phyloP scores from a whole-genome alignment of 2,329 filamentous ascomycete species.

The Diaporthe longicolla region DNA sequence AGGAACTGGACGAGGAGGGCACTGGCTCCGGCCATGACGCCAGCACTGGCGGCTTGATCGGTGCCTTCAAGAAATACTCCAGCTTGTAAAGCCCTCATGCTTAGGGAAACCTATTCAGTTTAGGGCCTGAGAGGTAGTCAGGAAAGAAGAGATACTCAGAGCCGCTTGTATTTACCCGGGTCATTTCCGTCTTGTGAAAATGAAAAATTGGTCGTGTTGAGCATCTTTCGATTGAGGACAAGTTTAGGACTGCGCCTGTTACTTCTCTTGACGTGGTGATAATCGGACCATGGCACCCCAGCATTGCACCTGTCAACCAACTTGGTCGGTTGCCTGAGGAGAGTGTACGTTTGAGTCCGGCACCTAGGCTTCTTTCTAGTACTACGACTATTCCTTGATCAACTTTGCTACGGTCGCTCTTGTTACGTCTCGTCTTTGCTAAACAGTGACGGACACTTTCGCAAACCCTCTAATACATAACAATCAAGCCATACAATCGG shows the following conservation, averaged over 20 bases:
- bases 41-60: constrained; percentile 90
- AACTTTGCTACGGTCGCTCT: not conserved
- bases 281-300: not conserved
- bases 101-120: not conserved
- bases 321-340: not conserved
- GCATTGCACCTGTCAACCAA: not conserved
- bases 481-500: not conserved
- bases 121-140: not conserved
- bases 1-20: constrained; percentile 85
- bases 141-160: not conserved
- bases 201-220: not conserved
- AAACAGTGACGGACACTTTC: not conserved
- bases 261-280: not conserved
- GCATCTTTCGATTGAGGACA: too few species aligned
- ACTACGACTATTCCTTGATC: not conserved
- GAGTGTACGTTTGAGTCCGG: not conserved
- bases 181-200: not conserved
- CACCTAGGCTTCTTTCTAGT: not conserved
- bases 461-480: not conserved
- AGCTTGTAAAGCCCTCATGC: constrained; percentile 55
- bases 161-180: constrained; percentile 3
- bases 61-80: constrained; percentile 86
- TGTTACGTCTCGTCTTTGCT: not conserved
- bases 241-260: not conserved
- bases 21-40: constrained; percentile 83